Base-by-base conservation (phyloP, 129 eudicot species). In the Arctium lappa region DNA sequence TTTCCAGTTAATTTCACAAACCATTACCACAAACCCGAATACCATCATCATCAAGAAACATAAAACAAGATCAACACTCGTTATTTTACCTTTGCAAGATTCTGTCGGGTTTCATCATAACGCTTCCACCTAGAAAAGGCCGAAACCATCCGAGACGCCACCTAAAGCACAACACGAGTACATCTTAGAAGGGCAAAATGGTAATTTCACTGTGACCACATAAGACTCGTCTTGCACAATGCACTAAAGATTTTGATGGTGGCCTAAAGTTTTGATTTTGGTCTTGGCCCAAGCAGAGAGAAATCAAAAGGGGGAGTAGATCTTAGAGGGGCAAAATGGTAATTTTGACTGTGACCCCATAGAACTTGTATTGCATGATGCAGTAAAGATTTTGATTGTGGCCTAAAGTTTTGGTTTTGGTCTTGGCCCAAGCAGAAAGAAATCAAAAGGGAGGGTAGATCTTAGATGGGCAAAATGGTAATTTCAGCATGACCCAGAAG, bases 91-190 rank as follows among this genome's bases (percentile, higher is more conserved):
- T 90, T 92, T 15, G 99, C 97, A 80, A 86, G 97, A 66, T 80
- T 86, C 86, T 95, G 97, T 5, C 99, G 83, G 85, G 97, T 86
- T 86, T 93, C 97, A 80, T 95, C 99, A 75, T 89, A 95, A 18
- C 97, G 96, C 89, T 85, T 92, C 99, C 99, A 95, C 66, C 99
- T 91, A 69, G 97, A 95, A 87, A 95, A 95, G 77, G 97, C 97
- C 31, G 99, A 93, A 73, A 95, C 99, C 99, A 92, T 88, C 56
- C 94, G 77, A 29, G 99, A 91, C 6, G 99, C 97, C 83, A 95
- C 93, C 99, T 95, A 82, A 31, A 80, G 63, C 16, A 22, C 62
- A 62, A 79, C 71, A 78, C 32, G 2, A 16, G 27, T 56, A 56
- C 22, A 56, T 40, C 46, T 40, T 5, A 40, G 46, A 53, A 9